A percentile compares a stretch with the other conserved stretches of the same genome.
phyloP scores from a whole-genome alignment of 2,329 filamentous ascomycete genomes.

The Phialophora tarda region DNA sequence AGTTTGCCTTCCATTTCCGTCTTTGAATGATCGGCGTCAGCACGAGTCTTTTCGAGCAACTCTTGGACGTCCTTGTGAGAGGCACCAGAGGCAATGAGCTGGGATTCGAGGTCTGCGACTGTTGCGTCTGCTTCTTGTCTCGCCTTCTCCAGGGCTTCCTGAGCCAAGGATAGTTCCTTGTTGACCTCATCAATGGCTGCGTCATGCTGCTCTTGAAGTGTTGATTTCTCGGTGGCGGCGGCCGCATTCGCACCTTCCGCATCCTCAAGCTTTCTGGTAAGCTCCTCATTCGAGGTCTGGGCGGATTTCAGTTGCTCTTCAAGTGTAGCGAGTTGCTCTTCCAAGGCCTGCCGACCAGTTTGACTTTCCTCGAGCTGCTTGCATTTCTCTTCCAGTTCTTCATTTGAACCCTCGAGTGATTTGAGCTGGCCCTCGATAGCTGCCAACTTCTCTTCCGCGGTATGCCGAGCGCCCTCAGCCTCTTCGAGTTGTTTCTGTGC shows the following conservation, averaged over 20 bases:
- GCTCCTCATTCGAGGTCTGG: slow-evolving; percentile 12
- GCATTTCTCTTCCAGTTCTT: slow-evolving; percentile 16
- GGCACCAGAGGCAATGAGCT: slow-evolving; percentile 12
- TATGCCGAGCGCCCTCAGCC: slow-evolving; percentile 10
- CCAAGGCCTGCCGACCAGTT: not conserved
- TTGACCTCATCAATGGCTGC: slow-evolving; percentile 11
- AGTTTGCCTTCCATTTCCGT: slow-evolving; percentile 24
- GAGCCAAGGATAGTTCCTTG: slow-evolving; percentile 20
- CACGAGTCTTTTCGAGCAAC: slow-evolving; percentile 19
- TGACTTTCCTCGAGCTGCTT: slow-evolving; percentile 24
- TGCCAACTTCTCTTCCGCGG: slow-evolving; percentile 9
- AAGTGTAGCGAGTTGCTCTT: slow-evolving; percentile 8
- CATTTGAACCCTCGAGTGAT: slow-evolving; percentile 8
- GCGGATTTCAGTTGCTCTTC: slow-evolving; percentile 15
- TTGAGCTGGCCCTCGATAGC: slow-evolving; percentile 14
- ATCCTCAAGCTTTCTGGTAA: slow-evolving; percentile 17
- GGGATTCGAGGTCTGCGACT: slow-evolving; percentile 23
- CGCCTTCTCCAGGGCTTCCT: slow-evolving; percentile 26
- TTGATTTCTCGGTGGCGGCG: slow-evolving; percentile 18
- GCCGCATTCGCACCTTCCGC: slow-evolving; percentile 13
- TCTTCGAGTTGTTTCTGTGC: slow-evolving; percentile 22
- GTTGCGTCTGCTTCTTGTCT: slow-evolving; percentile 19
- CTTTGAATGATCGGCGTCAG: slow-evolving; percentile 12
- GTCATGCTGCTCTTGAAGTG: slow-evolving; percentile 17
- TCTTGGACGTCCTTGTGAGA: slow-evolving; percentile 14